phyloP scores from a whole-genome alignment of 23 red algal genomes.

The Cyanidium caldarium region DNA sequence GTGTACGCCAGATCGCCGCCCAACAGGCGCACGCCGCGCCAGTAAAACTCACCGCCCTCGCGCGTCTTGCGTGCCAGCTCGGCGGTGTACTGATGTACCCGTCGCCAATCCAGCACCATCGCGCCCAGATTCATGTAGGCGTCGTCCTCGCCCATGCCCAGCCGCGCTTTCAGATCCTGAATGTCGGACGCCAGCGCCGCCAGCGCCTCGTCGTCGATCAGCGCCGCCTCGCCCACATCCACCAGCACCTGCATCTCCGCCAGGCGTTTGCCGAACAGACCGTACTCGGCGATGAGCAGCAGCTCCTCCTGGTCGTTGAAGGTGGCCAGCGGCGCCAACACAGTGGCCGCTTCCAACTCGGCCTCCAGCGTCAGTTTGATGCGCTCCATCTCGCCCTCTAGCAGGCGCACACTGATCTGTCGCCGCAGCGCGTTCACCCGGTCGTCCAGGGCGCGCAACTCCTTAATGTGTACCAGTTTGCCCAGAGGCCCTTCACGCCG shows the following conservation, averaged over 20 bases:
- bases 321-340: background rate
- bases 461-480: conserved; percentile 65
- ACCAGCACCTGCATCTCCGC: conserved; percentile 39
- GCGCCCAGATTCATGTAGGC: conserved; percentile 11
- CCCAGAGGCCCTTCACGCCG: conserved; percentile 82
- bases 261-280: conserved; percentile 40
- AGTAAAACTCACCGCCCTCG: conserved; percentile 83
- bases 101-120: conserved; percentile 29
- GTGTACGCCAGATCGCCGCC: conserved; percentile 68
- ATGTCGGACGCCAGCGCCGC: conserved; percentile 64
- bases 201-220: conserved; percentile 72
- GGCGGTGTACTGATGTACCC: conserved; percentile 33
- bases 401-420: conserved; percentile 50
- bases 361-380: conserved; percentile 40
- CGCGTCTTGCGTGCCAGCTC: conserved; percentile 37
- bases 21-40: conserved; percentile 56
- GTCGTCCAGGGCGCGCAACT: conserved; percentile 87
- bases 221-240: conserved; percentile 41
- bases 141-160: conserved; percentile 66
- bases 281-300: conserved; percentile 71
- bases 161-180: conserved; percentile 53
- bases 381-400: conserved; percentile 81
- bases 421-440: conserved; percentile 55
- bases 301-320: conserved; percentile 44
- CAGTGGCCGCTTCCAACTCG: conserved; percentile 31